Percentiles rank a stretch among this genome's conserved stretches.
Conservation (phyloP, 768 basidiomycete genomes). For the Tulasnella sp. region DNA sequence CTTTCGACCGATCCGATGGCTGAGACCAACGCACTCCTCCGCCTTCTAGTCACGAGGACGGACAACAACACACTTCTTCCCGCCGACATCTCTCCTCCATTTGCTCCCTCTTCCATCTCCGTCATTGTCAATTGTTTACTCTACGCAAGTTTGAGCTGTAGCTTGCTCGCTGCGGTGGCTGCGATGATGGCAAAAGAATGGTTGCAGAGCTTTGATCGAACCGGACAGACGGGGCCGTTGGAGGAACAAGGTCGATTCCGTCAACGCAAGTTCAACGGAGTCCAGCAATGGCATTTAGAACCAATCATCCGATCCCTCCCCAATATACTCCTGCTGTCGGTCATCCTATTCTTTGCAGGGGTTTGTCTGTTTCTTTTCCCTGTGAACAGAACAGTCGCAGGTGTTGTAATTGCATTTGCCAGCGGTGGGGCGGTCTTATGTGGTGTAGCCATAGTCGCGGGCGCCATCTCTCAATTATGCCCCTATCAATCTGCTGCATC, state of each 20-base stretch:
- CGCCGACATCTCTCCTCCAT: background rate
- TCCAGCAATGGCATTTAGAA: background rate
- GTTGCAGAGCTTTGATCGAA: background rate
- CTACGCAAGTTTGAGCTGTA: conserved; percentile 11
- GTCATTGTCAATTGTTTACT: background rate
- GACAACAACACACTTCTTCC: background rate
- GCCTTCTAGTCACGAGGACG: background rate
- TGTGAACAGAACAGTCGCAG: background rate
- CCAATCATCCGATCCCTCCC: background rate
- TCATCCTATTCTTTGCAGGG: conserved; percentile 3
- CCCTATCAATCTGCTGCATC: conserved; percentile 9
- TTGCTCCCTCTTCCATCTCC: background rate
- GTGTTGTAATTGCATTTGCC: background rate
- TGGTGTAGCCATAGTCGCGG: background rate
- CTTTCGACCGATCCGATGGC: background rate
- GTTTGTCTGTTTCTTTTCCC: background rate
- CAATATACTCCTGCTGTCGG: background rate
- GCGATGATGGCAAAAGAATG: conserved; percentile 11
- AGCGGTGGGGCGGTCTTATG: background rate
- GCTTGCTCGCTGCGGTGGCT: background rate
- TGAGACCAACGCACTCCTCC: background rate
- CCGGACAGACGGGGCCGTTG: background rate
- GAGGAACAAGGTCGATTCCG: conserved; percentile 1
- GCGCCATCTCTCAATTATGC: background rate
- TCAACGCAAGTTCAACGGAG: conserved; percentile 11